Evolutionary conservation across 371 early-diverging fungal genomes (phyloP), one percentile per base, ranked within the genome.

Genomic region (Lichtheimia corymbifera): DNA sequence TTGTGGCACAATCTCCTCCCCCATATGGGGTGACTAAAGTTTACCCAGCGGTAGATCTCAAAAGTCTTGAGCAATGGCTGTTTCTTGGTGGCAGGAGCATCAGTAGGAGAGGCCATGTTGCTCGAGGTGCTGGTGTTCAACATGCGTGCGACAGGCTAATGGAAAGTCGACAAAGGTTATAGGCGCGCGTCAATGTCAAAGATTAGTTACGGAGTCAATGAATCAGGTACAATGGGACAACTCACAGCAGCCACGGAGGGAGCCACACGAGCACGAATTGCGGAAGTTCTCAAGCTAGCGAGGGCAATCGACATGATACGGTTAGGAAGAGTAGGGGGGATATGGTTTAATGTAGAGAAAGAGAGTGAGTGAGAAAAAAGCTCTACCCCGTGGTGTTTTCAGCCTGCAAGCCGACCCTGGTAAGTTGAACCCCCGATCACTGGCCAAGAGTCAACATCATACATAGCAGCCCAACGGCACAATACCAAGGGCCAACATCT

Each of bases 31-130:
- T 14, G 28, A 35, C 30, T 17, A 17, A 27, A 27, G 18, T 27
- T 54, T 80, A 92, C 93, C 93, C 93, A 93, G 55, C 93, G 83
- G 83, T 93, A 93, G 64, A 93, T 91, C 67, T 91, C 80, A 71
- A 93, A 88, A 24, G 88, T 88, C 86, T 93, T 93, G 63, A 80
- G 62, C 24, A 81, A 67, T 24, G 86, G 80, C 53, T 81, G 73
- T 70, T 83, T 86, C 56, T 70, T 67, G 45, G 71, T 56, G 18
- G 71, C 61, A 17, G 60, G 43, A 28, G 42, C 63, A 14, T 66
- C 71, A 20, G 65, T 51, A 42, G 67, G 53, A 50, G 74, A 62
- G 40, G 81, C 76, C 73, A 76, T 77, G 71, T 65, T 71, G 65
- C 41, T 61, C 40, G 63, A 58, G 56, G 70, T 42, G 50, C 53